A percentile compares a stretch with the other conserved stretches of the same genome.
These are phyloP conservation scores for Gynostemma pentaphyllum DNA, from an alignment of 306 rosid genomes.

Conservation along the genomic window DNA sequence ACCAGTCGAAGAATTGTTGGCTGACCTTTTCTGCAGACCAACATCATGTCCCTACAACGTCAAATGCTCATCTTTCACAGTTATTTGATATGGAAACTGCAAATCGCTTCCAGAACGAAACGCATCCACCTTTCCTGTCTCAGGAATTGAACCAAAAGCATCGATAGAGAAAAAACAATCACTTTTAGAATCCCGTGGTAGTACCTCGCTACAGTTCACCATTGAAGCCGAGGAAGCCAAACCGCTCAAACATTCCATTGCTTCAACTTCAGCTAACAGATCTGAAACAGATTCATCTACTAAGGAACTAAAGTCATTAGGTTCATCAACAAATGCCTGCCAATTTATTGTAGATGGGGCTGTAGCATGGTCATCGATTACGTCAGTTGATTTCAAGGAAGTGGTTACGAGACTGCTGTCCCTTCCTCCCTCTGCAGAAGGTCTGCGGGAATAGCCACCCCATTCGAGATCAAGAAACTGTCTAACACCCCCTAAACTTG, in stretches of 20 bases:
- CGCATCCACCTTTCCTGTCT: conserved; percentile 70
- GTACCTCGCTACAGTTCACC: conserved; percentile 47
- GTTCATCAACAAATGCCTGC: conserved; percentile 56
- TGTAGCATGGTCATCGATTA: conserved; percentile 21
- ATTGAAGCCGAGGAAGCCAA: conserved; percentile 70
- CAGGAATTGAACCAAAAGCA: conserved; percentile 58
- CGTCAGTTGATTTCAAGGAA: conserved; percentile 32
- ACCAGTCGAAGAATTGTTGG: neutral
- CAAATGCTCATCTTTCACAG: conserved; percentile 35
- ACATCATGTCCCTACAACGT: conserved; percentile 24
- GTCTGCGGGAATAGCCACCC: conserved; percentile 32
- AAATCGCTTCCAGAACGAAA: conserved; percentile 65
- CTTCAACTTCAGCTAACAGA: conserved; percentile 96
- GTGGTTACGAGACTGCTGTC: conserved; percentile 40
- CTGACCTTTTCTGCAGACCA: conserved; percentile 27
- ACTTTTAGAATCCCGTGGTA: conserved; percentile 55
- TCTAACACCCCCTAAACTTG: conserved; percentile 34
- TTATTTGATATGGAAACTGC: conserved; percentile 35
- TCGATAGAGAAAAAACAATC: conserved; percentile 57
- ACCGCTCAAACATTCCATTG: conserved; percentile 80
- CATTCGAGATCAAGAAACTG: conserved; percentile 27
- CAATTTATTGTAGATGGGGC: conserved; percentile 42
- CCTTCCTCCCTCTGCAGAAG: conserved; percentile 52
- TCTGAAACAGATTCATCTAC: conserved; percentile 84
- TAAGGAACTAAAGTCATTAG: conserved; percentile 54